Percentiles rank a stretch among this genome's conserved stretches.
Evolutionary conservation across 352 stramenopile species (phyloP).

Genomic region (Pythium phragmitis): DNA sequence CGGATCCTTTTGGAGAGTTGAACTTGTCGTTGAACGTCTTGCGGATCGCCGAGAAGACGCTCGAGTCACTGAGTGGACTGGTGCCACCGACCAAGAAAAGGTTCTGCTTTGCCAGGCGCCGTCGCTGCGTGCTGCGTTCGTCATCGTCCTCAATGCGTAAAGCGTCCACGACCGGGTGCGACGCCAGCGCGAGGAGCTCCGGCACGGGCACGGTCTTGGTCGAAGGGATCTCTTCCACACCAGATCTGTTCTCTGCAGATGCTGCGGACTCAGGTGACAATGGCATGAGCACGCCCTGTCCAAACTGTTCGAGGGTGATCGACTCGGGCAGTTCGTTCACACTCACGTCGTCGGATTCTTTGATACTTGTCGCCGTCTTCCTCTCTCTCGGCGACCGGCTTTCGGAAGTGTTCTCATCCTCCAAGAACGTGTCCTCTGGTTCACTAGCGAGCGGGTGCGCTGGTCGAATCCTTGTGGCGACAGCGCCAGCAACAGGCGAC

Average conservation of each 20-base stretch:
- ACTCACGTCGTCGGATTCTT: not conserved
- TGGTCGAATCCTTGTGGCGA: slow-evolving; percentile 4
- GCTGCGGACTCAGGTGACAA: slow-evolving; percentile 7
- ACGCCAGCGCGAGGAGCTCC: slow-evolving; percentile 30
- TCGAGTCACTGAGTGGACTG: slow-evolving; percentile 15
- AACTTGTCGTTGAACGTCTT: slow-evolving; percentile 31
- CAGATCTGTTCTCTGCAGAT: no score
- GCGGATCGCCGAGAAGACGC: slow-evolving; percentile 25
- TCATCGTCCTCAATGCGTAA: slow-evolving; percentile 13
- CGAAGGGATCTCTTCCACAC: not conserved
- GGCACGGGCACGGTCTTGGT: slow-evolving; percentile 11
- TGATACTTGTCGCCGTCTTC: slow-evolving; percentile 16
- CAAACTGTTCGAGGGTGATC: slow-evolving; percentile 68
- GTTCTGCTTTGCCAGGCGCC: not conserved
- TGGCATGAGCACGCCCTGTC: slow-evolving; percentile 33
- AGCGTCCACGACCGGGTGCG: slow-evolving; percentile 24
- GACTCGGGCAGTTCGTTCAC: slow-evolving; percentile 5
- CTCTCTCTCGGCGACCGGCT: slow-evolving; percentile 9
- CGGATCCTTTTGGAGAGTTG: slow-evolving; percentile 12
- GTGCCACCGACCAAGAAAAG: not conserved
- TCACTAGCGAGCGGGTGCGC: not conserved
- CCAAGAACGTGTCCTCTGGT: not conserved
- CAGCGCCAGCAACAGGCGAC: slow-evolving; percentile 8
- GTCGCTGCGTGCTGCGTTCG: not conserved
- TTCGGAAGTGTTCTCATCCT: not conserved